Evolutionary conservation across 805 yeast genomes (phyloP), one percentile per base, ranked within the genome.

Genomic region (Starmerella khaoyaiensis): DNA sequence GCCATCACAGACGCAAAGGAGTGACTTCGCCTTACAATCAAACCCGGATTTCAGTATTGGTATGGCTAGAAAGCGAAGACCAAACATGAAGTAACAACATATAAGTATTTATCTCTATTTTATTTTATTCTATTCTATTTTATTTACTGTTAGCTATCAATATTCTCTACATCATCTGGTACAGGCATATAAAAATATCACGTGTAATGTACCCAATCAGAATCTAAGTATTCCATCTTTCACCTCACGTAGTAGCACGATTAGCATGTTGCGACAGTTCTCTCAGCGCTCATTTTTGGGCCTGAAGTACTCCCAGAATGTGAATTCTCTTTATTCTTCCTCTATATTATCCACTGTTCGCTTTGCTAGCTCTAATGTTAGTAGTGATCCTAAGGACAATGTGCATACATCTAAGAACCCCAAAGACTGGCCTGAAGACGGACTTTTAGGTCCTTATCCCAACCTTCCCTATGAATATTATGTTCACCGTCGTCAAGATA

Each of bases 401-500:
- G 21, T 24, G 23, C 30, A 25, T 36, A 33, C 38, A 14, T 18
- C 41, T n/a, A 42, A 42, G 31, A 30, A 40, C 40, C 43, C 40
- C 27, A 37, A 44, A 40, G 42, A 44, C 37, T 34, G 46, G 40
- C 41, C 42, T 19, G 51, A 48, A 23, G 52, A 50, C 32, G 50
- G 54, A 21, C 43, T 47, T 36, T 40, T 48, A 24, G 51, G 50
- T 5, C 49, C 53, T 47, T 78, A 80, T 53, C 79, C 78, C 31
- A 66, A 71, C 37, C 67, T 74, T n/a, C 65, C 69, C 40, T 68
- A 68, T 33, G 67, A 64, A 43, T 69, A 71, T 52, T 72, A 76
- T 46, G 83, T 74, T 60, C 59, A 64, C 50, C 73, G 76, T 57
- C 76, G 72, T 54, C 93, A 90, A 31, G 74, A 78, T 54, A 65